A percentile compares a stretch with the other conserved stretches of the same genome.
Evolutionary conservation across 805 yeast genomes (phyloP).

Genomic region (Wickerhamomyces ciferrii): DNA sequence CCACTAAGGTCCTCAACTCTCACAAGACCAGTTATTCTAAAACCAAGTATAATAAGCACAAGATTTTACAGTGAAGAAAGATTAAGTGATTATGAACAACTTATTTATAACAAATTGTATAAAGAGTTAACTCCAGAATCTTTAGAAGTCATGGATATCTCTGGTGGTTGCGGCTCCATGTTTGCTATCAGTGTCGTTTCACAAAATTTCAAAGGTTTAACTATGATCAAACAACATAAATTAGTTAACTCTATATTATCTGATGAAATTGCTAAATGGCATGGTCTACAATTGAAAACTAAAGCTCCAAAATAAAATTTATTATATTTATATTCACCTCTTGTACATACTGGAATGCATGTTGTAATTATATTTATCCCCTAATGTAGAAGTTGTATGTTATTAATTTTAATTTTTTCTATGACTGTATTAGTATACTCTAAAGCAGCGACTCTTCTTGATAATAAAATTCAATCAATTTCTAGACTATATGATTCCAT

Average conservation of each 20-base stretch:
- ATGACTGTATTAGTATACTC: too few species aligned
- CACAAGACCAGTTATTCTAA: not conserved
- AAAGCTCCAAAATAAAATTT: slow-evolving; percentile 33
- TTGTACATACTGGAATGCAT: not conserved
- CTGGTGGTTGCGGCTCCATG: slow-evolving; percentile 99
- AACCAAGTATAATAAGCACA: not conserved
- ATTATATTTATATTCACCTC: slow-evolving; percentile 5
- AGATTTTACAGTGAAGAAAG: not conserved
- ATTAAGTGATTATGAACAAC: slow-evolving; percentile 58
- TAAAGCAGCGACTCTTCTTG: too few species aligned
- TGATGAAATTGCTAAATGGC: slow-evolving; percentile 90
- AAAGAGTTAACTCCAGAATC: slow-evolving; percentile 53
- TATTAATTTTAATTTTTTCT: too few species aligned
- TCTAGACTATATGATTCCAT: too few species aligned
- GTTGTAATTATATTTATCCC: not conserved
- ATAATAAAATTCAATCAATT: too few species aligned
- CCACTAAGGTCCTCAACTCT: not conserved
- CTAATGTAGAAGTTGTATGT: too few species aligned
- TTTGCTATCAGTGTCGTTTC: slow-evolving; percentile 80
- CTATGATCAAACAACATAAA: slow-evolving; percentile 89
- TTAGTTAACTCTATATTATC: slow-evolving; percentile 76
- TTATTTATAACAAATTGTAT: slow-evolving; percentile 52
- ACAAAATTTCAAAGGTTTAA: slow-evolving; percentile 66
- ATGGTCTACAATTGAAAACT: slow-evolving; percentile 85
- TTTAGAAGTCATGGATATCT: slow-evolving; percentile 71